A percentile compares a stretch with the other conserved stretches of the same genome.
Conservation (phyloP, 805 yeast species). For the Wickerhamiella allomyrinae region DNA sequence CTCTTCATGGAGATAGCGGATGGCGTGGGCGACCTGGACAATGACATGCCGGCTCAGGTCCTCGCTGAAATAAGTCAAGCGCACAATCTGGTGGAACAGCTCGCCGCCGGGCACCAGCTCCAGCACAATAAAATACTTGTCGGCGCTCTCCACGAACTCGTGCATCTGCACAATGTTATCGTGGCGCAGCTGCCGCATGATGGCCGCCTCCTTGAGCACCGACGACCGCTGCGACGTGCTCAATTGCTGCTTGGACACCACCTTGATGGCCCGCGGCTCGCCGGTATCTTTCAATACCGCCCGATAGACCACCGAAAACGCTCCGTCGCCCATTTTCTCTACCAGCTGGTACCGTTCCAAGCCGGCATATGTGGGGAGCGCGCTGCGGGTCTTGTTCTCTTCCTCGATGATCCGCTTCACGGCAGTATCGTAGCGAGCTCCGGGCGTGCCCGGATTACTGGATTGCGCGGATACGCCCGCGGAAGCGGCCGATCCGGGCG, state of each 20-base stretch:
- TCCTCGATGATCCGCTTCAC: constrained; percentile 29
- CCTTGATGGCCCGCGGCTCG: constrained; percentile 55
- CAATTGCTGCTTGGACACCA: constrained; percentile 48
- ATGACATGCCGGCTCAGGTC: constrained; percentile 60
- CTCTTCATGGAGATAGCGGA: constrained; percentile 56
- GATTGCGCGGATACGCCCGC: constrained; percentile 2
- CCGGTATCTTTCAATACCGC: constrained; percentile 38
- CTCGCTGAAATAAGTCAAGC: constrained; percentile 62
- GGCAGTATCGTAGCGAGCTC: constrained; percentile 14
- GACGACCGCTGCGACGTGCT: constrained; percentile 22
- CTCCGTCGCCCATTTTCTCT: constrained; percentile 52
- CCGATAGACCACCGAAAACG: constrained; percentile 73
- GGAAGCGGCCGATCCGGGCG: neutral
- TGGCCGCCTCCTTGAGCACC: constrained; percentile 56
- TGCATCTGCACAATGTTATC: constrained; percentile 44
- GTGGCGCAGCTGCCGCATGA: constrained; percentile 53
- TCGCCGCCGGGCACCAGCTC: constrained; percentile 71
- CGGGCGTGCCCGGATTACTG: neutral
- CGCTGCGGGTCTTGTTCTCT: constrained; percentile 22
- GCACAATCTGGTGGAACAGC: constrained; percentile 64
- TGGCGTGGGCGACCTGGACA: constrained; percentile 53
- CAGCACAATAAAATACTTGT: constrained; percentile 46
- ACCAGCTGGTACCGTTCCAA: constrained; percentile 25
- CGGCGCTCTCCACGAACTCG: constrained; percentile 37
- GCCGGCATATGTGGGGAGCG: constrained; percentile 28